Conservation (phyloP, 2,329 filamentous ascomycete genomes). For the Xenosphaeropsis pyriputrescens region DNA sequence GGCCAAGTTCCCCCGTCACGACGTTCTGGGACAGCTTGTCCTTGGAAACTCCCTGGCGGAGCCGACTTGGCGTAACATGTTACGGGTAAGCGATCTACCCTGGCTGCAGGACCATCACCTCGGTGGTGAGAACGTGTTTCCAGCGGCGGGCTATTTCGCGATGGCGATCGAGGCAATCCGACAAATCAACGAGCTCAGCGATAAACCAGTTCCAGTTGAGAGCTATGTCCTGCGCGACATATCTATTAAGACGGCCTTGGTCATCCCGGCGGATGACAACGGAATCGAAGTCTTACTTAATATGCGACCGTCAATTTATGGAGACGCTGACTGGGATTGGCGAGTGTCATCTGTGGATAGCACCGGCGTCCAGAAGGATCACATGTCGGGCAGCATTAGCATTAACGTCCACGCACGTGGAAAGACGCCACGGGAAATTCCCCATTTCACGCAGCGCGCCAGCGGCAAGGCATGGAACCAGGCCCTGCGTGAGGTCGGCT, state of each 20-base stretch:
- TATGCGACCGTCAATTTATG: too few species aligned
- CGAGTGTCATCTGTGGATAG: too few species aligned
- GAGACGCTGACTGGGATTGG: too few species aligned
- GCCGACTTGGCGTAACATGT: conserved; percentile 21
- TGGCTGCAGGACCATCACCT: conserved; percentile 34
- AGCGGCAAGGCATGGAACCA: conserved; percentile 18
- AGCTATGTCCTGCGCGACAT: too few species aligned
- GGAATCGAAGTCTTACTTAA: too few species aligned
- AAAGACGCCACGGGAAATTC: conserved; percentile 3
- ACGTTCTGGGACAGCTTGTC: conserved; percentile 27
- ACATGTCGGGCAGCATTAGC: conserved; percentile 15
- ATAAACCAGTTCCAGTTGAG: too few species aligned
- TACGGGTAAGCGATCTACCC: conserved; percentile 22
- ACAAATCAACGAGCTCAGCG: too few species aligned
- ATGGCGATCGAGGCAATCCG: conserved; percentile 7
- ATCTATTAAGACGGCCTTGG: too few species aligned
- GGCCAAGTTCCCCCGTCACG: conserved; percentile 27
- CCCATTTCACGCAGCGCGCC: conserved; percentile 11
- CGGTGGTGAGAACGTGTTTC: conserved; percentile 29
- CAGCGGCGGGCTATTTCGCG: conserved; percentile 22
- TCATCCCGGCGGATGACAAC: too few species aligned
- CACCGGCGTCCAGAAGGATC: too few species aligned
- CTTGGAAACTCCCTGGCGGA: conserved; percentile 3
- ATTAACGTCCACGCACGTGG: conserved; percentile 7
- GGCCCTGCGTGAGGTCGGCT: conserved; percentile 20